Percentiles rank a stretch among this genome's conserved stretches.
phyloP scores from a whole-genome alignment of 352 stramenopile genomes.

The Phytopythium oedochilum region DNA sequence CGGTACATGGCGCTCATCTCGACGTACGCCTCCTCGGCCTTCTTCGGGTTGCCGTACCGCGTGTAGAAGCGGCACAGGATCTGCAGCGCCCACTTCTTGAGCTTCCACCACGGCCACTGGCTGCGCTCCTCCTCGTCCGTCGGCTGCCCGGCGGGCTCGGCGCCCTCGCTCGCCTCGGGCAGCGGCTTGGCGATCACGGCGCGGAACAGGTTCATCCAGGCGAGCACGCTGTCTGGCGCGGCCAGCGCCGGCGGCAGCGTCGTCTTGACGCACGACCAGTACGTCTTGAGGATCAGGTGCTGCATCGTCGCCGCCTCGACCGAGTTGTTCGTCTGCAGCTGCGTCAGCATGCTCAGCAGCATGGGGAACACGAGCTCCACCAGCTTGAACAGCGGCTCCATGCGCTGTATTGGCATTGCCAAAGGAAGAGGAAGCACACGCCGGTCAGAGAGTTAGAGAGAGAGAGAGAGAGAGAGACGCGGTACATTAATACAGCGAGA shows the following conservation, averaged over 20 bases:
- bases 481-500: too few species aligned
- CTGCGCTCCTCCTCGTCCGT: conserved; percentile 89
- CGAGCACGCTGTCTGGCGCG: conserved; percentile 83
- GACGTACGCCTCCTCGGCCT: conserved; percentile 87
- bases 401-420: too few species aligned
- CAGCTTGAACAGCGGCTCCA: conserved; percentile 90
- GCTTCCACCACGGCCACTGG: conserved; percentile 96
- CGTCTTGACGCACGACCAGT: conserved; percentile 97
- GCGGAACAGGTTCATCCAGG: conserved; percentile 92
- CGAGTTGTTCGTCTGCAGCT: conserved; percentile 77
- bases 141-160: conserved; percentile 85
- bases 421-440: too few species aligned
- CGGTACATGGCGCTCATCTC: conserved; percentile 94
- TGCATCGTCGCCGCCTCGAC: conserved; percentile 94
- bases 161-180: conserved; percentile 80
- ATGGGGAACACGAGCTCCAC: conserved; percentile 92
- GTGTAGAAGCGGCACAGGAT: conserved; percentile 97
- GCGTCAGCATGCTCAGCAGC: conserved; percentile 88
- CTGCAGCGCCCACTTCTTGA: conserved; percentile 98
- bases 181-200: conserved; percentile 88
- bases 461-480: too few species aligned
- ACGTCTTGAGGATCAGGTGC: conserved; percentile 96
- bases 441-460: too few species aligned
- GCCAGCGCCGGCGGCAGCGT: conserved; percentile 85
- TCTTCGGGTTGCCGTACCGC: conserved; percentile 95